Evolutionary conservation across 192 early-diverging fungal genomes (phyloP), one percentile per base, ranked within the genome.

Genomic region (Oehlia diaphana): DNA sequence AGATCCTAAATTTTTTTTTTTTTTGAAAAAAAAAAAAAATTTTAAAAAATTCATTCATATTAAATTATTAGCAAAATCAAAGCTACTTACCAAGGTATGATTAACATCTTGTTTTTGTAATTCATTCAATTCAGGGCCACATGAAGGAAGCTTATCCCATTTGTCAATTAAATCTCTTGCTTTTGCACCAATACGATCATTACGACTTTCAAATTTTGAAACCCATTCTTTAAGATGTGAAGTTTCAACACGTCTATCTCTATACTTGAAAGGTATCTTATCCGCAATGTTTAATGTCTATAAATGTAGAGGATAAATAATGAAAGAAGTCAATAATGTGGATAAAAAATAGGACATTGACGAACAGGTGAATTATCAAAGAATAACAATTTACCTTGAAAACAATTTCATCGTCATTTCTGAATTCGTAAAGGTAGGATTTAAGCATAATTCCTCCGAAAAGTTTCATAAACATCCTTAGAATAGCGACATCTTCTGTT

Each of bases 151-250:
- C n/a, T 37, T 70, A 23, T 37, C 21, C 13, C 21, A 70, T 70
- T 70, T 70, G 9, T 42, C 31, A 8, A 42, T 42, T 39, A 70
- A 19, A 1, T 42, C 47, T 50, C 23, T 49, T 1, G 44, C 44
- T n/a, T 4, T n/a, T 31, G 23, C 47, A 2, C 71, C 71, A 72
- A 72, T 50, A 4, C 28, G n/a, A 28, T 72, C 71, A 28, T 47
- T 28, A 50, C 71, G 71, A 7, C 12, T 31, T 14, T 23, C n/a
- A 21, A 50, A 50, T 50, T 31, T 47, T 13, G n/a, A 16, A 39
- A 72, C 71, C 71, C 71, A 72, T 49, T 72, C 71, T 50, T 72
- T 72, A 28, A 72, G 47, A 28, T 72, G 71, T 50, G 71, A 72
- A 39, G 42, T 39, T 49, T 72, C 71, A 28, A 72, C 71, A 19